Evolutionary conservation across 371 early-diverging fungal species (phyloP).

Genomic region (Ordospora colligata): DNA sequence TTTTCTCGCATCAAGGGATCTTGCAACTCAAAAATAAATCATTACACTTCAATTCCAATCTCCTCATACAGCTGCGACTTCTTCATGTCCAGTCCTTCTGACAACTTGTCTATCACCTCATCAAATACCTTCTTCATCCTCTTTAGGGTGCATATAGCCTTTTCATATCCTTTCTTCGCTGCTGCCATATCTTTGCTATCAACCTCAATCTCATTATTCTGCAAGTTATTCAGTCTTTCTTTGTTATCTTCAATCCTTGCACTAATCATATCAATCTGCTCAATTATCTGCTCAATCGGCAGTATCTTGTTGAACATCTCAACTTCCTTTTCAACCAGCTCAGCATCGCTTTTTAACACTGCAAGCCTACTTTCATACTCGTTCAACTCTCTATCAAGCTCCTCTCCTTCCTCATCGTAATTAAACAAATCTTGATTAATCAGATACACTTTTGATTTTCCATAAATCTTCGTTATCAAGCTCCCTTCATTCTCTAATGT

Average conservation of each 20-base stretch:
- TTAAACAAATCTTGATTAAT: conserved; percentile 28
- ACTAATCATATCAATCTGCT: conserved; percentile 17
- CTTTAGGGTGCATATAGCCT: conserved; percentile 14
- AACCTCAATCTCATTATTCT: not conserved
- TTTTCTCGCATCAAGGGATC: conserved; percentile 8
- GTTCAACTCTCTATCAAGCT: not conserved
- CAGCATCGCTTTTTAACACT: conserved; percentile 2
- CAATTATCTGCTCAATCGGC: conserved; percentile 31
- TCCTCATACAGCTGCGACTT: conserved; percentile 47
- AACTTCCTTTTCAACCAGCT: conserved; percentile 9
- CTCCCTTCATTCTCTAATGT: conserved; percentile 16
- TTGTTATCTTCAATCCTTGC: conserved; percentile 5
- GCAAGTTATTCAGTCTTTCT: not conserved
- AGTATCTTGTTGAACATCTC: conserved; percentile 23
- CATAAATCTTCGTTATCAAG: conserved; percentile 24
- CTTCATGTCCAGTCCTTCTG: conserved; percentile 48
- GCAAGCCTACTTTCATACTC: not conserved
- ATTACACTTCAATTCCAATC: conserved; percentile 39
- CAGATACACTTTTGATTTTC: conserved; percentile 38
- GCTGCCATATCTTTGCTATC: conserved; percentile 45
- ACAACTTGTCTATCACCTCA: conserved; percentile 37
- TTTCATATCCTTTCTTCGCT: not conserved
- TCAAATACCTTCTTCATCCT: conserved; percentile 44
- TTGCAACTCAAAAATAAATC: not conserved
- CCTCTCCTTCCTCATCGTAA: conserved; percentile 3